Evolutionary conservation across 1,139 yeast genomes (phyloP).

Genomic region (Hanseniaspora gamundiae): DNA sequence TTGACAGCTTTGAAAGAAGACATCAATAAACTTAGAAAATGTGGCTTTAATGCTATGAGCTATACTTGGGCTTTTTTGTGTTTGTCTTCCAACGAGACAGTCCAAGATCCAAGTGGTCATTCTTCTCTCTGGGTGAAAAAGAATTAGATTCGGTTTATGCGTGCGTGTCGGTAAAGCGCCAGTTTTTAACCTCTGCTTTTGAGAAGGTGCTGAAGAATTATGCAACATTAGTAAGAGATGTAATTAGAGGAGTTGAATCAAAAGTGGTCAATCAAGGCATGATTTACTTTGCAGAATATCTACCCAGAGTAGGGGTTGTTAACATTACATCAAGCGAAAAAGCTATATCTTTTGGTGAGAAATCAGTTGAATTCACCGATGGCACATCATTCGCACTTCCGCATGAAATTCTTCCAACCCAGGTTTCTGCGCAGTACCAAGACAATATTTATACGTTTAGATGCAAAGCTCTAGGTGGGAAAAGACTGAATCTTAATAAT

Average conservation of each 20-base stretch:
- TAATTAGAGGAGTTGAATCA: too few relatives aligned
- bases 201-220: too few relatives aligned
- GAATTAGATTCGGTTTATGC: too few relatives aligned
- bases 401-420: neutral
- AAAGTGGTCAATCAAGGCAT: conserved; percentile 3
- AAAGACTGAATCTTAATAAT: neutral
- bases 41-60: conserved; percentile 1
- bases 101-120: too few relatives aligned
- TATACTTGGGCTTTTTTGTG: too few relatives aligned
- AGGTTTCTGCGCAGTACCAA: neutral
- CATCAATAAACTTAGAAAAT: conserved; percentile 18
- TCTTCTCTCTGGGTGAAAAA: too few relatives aligned
- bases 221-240: too few relatives aligned
- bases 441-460: neutral
- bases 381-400: neutral
- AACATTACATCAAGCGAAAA: conserved; percentile 3
- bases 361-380: neutral
- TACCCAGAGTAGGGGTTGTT: conserved; percentile 19
- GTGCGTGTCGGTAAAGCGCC: too few relatives aligned
- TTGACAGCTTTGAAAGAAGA: conserved; percentile 76
- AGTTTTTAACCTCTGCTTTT: too few relatives aligned
- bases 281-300: conserved; percentile 25
- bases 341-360: neutral
- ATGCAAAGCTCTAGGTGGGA: conserved; percentile 1
- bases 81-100: too few relatives aligned